phyloP scores from a whole-genome alignment of 2,329 filamentous ascomycete genomes.

The Fusarium armeniacum region DNA sequence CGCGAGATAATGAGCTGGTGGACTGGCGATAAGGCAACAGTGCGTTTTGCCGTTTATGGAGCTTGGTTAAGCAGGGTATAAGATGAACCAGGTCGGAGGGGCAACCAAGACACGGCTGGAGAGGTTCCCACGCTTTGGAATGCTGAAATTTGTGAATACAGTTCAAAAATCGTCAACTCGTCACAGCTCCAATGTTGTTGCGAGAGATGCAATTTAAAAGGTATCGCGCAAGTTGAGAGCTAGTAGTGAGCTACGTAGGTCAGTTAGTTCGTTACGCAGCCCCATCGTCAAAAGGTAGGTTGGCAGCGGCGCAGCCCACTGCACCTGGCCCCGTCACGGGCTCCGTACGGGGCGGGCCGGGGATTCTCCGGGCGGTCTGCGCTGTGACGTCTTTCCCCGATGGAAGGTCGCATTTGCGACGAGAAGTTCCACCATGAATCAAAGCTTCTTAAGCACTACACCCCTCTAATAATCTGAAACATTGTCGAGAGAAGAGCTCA shows the following conservation, averaged over 20 bases:
- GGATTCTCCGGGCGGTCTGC: constrained; percentile 47
- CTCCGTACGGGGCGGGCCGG: constrained; percentile 43
- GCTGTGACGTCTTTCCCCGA: constrained; percentile 47
- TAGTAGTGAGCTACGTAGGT: constrained; percentile 48
- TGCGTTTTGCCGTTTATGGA: constrained; percentile 39
- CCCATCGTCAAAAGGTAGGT: constrained; percentile 45
- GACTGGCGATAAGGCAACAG: constrained; percentile 39
- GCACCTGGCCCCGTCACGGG: constrained; percentile 25
- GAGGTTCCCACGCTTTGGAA: constrained; percentile 9
- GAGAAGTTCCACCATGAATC: constrained; percentile 34
- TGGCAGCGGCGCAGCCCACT: constrained; percentile 39
- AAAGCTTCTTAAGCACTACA: constrained; percentile 33
- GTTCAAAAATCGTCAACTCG: not conserved
- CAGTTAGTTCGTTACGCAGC: constrained; percentile 46
- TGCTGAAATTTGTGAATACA: constrained; percentile 1
- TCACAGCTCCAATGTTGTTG: constrained; percentile 5
- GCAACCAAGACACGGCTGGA: constrained; percentile 26
- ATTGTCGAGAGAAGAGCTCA: not conserved
- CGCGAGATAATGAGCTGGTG: constrained; percentile 37
- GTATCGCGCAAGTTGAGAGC: constrained; percentile 42
- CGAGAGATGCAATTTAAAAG: constrained; percentile 22
- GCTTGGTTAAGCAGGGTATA: constrained; percentile 36
- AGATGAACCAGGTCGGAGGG: constrained; percentile 34
- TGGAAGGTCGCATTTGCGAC: constrained; percentile 36
- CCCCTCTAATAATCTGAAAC: constrained; percentile 26